These are phyloP conservation scores for Aspergillus taichungensis DNA, from an alignment of 495 filamentous ascomycete genomes.

Conservation along the genomic window DNA sequence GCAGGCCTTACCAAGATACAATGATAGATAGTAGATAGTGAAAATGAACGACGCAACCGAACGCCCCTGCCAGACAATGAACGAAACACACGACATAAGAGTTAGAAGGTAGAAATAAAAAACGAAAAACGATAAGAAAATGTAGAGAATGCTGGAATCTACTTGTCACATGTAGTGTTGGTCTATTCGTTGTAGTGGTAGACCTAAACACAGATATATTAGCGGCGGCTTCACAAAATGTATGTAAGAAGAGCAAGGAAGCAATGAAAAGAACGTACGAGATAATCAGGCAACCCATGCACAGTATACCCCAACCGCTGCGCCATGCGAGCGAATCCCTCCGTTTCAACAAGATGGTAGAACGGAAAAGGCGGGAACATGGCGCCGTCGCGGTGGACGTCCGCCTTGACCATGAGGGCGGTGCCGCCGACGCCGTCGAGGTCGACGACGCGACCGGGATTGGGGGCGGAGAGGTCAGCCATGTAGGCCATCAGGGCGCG, in stretches of 20 bases:
- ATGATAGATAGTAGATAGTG: no score
- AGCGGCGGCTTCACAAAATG: neutral
- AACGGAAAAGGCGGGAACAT: constrained; percentile 98
- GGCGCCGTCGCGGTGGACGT: constrained; percentile 92
- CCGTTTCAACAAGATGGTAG: constrained; percentile 94
- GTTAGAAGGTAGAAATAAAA: neutral
- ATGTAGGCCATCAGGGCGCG: constrained; percentile 87
- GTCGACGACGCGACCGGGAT: constrained; percentile 52
- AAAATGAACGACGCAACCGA: no score
- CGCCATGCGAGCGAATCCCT: constrained; percentile 98
- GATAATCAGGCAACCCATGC: constrained; percentile 88
- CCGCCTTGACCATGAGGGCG: constrained; percentile 88
- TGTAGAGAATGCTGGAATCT: no score
- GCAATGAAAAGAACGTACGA: constrained; percentile 48
- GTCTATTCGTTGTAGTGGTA: constrained; percentile 84
- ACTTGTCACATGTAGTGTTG: neutral
- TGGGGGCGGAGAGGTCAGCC: constrained; percentile 43
- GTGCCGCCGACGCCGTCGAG: constrained; percentile 94
- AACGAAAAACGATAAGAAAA: constrained; percentile 1
- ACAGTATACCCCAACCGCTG: constrained; percentile 74
- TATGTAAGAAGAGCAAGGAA: neutral
- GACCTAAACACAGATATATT: constrained; percentile 43
- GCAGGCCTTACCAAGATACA: no score
- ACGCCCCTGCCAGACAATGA: no score
- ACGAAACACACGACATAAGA: no score